Evolutionary conservation across 306 rosid genomes (phyloP), one percentile per base, ranked within the genome.

Genomic region (Elaeagnus macrophylla): DNA sequence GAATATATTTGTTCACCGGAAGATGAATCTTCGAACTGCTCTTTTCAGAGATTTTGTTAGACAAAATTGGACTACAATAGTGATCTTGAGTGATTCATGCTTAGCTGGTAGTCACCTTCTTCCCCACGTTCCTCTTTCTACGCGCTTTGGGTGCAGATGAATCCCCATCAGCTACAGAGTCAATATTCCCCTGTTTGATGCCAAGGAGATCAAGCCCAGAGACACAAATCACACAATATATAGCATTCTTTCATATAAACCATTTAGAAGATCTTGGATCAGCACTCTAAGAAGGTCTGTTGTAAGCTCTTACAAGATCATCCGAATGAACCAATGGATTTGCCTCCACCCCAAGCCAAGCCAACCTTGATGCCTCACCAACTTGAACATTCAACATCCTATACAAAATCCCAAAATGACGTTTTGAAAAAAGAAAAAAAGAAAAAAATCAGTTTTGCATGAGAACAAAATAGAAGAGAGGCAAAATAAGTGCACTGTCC

Each of bases 131-230:
- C 74, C 96, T 82, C 76, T 87, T 93, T 61, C 96, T 72, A 8
- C 88, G 85, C 35, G 78, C 79, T 76, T 79, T 93, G 6, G 96
- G 96, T 39, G 83, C 74, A 25, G 32, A 2, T 2, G 87, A 60
- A 65, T 80, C 82, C 6, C 82, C 68, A 8, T 79, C 75, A 10
- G 79, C 64, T 13, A 59, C 62, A 10, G 83, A 72, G 50, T 77
- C 81, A 16, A 48, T 55, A 59, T 67, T 81, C 10, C 74, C 69
- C 52, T 93, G 94, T 73, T 81, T 93, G 73, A 93, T 83, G 65
- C 99, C 99, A 17, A 87, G 82, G 62, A 93, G 88, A 20, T 95
- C 99, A n/a, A 91, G 99, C 46, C 99, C 96, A 56, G 99, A 93
- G 62, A 87, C 83, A 43, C n/a, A n/a, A n/a, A n/a, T n/a, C n/a